Evolutionary conservation across 2,329 filamentous ascomycete genomes (phyloP).

Genomic region (Anthostomella pinea): DNA sequence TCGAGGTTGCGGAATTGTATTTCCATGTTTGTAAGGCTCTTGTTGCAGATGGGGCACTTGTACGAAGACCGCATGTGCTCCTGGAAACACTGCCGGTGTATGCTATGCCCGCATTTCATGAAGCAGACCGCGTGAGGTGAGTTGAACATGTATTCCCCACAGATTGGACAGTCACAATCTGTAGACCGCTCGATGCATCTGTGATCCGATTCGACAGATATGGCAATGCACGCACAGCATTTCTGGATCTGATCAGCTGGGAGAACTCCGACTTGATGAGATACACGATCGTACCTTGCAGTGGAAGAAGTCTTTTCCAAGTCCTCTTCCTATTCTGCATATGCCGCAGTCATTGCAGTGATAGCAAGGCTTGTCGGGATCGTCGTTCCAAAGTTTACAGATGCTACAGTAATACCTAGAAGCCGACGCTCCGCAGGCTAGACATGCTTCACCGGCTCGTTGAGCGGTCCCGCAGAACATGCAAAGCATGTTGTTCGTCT

Average conservation of each 20-base stretch:
- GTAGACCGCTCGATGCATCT: constrained; percentile 93
- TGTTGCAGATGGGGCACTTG: constrained; percentile 94
- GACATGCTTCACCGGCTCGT: constrained; percentile 73
- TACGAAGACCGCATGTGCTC: constrained; percentile 88
- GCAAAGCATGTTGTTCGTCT: constrained; percentile 94
- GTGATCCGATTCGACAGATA: constrained; percentile 79
- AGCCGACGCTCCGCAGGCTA: constrained; percentile 70
- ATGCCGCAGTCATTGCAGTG: constrained; percentile 96
- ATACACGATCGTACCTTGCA: constrained; percentile 68
- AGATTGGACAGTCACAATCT: constrained; percentile 95
- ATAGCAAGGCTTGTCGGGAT: constrained; percentile 86
- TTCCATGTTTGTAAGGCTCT: constrained; percentile 97
- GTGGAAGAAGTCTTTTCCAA: constrained; percentile 97
- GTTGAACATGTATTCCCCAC: constrained; percentile 93
- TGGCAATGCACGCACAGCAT: constrained; percentile 92
- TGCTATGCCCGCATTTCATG: constrained; percentile 93
- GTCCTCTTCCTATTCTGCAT: constrained; percentile 82
- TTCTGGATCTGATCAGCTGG: constrained; percentile 48
- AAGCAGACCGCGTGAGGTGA: constrained; percentile 86
- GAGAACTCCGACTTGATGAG: background rate
- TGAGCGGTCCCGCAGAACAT: constrained; percentile 92
- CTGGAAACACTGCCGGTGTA: constrained; percentile 86
- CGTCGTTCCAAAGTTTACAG: constrained; percentile 97
- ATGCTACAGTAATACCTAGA: constrained; percentile 91
- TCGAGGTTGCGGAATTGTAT: constrained; percentile 89